Evolutionary conservation across 306 rosid genomes (phyloP).

Genomic region (Gleditsia sinensis): DNA sequence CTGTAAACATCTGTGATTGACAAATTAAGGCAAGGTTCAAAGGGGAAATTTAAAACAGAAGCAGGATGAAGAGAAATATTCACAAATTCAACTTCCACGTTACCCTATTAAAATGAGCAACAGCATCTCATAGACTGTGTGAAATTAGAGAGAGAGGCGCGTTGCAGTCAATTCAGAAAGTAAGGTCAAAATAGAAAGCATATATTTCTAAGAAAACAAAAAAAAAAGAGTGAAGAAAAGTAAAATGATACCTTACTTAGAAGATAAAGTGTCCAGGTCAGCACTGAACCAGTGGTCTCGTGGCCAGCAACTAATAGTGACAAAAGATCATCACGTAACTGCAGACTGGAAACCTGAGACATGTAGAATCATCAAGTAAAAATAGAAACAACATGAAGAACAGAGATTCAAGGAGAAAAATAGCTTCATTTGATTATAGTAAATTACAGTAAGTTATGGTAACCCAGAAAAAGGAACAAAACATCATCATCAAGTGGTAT

Average conservation of each 20-base stretch:
- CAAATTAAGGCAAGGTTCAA: conserved; percentile 16
- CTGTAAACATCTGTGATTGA: not conserved
- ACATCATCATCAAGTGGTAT: conserved; percentile 10
- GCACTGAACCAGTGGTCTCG: conserved; percentile 90
- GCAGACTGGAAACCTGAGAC: conserved; percentile 82
- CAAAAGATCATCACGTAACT: conserved; percentile 90
- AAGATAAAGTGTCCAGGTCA: conserved; percentile 97
- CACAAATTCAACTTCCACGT: not conserved
- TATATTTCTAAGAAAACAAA: not conserved
- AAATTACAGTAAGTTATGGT: not conserved
- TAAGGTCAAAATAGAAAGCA: not conserved
- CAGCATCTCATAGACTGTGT: conserved; percentile 8
- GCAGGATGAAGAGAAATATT: conserved; percentile 16
- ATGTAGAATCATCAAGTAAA: conserved; percentile 25
- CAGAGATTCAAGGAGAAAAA: not conserved
- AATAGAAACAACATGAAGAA: conserved; percentile 24
- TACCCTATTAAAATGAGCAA: not conserved
- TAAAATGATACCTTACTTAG: conserved; percentile 81
- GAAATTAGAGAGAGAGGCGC: conserved; percentile 16
- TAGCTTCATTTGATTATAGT: not conserved
- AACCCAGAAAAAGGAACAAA: not conserved
- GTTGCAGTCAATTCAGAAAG: conserved; percentile 23
- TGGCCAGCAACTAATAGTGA: conserved; percentile 96
- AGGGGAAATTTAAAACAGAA: not conserved
- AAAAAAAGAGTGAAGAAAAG: not conserved